Percentiles rank a stretch among this genome's conserved stretches.
phyloP scores from a whole-genome alignment of 2,329 filamentous ascomycete genomes.

The Dactylellina drechsleri region DNA sequence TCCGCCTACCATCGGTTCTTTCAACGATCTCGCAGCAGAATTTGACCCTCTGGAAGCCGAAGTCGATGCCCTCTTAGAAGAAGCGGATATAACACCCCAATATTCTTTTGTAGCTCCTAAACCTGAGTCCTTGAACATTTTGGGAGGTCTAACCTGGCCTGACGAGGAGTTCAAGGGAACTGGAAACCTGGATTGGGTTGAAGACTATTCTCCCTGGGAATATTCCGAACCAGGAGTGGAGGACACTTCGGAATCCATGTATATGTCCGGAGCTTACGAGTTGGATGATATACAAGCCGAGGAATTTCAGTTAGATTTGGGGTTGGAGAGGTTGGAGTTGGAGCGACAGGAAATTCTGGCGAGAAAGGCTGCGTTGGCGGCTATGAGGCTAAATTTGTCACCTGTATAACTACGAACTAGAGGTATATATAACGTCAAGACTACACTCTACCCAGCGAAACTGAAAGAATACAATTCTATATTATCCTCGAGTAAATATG shows the following conservation, averaged over 20 bases:
- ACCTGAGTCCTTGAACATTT: not conserved
- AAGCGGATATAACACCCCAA: not conserved
- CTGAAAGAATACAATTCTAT: no score
- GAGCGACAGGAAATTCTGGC: not conserved
- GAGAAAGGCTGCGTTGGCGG: not conserved
- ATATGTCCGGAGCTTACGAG: no score
- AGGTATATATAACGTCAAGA: no score
- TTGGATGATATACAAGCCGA: not conserved
- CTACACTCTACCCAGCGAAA: no score
- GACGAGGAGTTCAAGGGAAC: not conserved
- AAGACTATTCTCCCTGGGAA: slow-evolving; percentile 6
- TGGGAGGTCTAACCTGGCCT: slow-evolving; percentile 9
- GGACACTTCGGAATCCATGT: not conserved
- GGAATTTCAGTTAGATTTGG: slow-evolving; percentile 1
- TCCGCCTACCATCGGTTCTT: slow-evolving; percentile 9
- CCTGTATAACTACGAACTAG: no score
- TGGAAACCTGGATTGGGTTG: not conserved
- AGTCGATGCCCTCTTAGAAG: slow-evolving; percentile 5
- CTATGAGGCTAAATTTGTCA: no score
- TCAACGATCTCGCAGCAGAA: slow-evolving; percentile 1
- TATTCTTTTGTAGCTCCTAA: not conserved
- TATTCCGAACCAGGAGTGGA: not conserved
- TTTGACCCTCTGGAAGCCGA: slow-evolving; percentile 8
- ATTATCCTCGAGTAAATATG: no score
- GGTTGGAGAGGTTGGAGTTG: not conserved